Evolutionary conservation across 169 alveolate species (phyloP).

Genomic region (Ichthyophthirius multifiliis): DNA sequence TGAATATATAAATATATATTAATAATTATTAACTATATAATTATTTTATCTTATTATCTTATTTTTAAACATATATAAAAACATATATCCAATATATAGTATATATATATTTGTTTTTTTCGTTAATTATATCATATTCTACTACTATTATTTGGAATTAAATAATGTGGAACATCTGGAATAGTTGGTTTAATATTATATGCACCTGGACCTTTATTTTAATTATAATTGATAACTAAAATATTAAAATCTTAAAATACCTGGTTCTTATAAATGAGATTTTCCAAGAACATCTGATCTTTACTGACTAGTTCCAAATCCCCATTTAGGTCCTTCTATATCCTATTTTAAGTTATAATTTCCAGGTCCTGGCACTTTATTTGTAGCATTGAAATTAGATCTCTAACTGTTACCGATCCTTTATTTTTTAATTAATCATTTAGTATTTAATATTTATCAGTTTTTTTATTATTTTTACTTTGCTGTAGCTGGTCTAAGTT

Average conservation of each 20-base stretch:
- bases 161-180: conserved; percentile 16
- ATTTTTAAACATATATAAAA: too few relatives aligned
- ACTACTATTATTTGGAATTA: neutral
- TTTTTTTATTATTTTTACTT: neutral
- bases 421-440: neutral
- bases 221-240: neutral
- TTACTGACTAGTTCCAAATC: neutral
- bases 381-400: neutral
- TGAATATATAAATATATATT: too few relatives aligned
- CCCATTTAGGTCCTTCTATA: conserved; percentile 7
- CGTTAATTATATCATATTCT: too few relatives aligned
- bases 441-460: neutral
- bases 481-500: neutral
- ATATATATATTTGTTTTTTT: too few relatives aligned
- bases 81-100: too few relatives aligned
- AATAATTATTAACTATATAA: too few relatives aligned
- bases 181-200: neutral
- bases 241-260: neutral
- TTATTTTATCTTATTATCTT: too few relatives aligned
- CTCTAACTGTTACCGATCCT: neutral
- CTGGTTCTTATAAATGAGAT: neutral
- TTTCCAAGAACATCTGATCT: neutral
- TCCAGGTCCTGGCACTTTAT: conserved; percentile 30
- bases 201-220: neutral
- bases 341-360: conserved; percentile 3